Evolutionary conservation across 2,329 filamentous ascomycete species (phyloP).

Genomic region (Monosporascus sp.): DNA sequence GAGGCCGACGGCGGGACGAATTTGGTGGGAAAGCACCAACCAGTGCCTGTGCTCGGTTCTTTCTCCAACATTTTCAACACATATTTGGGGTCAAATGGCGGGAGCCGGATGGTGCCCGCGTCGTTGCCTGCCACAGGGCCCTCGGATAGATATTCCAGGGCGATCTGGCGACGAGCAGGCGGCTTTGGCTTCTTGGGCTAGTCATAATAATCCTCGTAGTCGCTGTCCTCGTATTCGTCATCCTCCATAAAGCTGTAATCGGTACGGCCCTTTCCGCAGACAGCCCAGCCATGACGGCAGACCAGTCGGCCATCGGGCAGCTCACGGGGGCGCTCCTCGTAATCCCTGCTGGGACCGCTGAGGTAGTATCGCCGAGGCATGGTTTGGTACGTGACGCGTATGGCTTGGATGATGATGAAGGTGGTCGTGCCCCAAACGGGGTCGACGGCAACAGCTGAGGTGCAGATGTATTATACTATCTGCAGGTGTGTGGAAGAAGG

Average conservation of each 20-base stretch:
- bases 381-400: not conserved
- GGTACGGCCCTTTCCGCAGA: conserved; percentile 27
- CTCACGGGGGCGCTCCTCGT: conserved; percentile 29
- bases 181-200: too few relatives aligned
- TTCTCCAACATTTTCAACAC: not conserved
- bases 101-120: too few relatives aligned
- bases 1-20: conserved; percentile 23
- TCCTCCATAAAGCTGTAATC: too few relatives aligned
- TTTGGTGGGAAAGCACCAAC: conserved; percentile 25
- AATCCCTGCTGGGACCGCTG: conserved; percentile 23
- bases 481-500: too few relatives aligned
- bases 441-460: too few relatives aligned
- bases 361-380: conserved; percentile 25
- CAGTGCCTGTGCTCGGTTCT: conserved; percentile 22
- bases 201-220: too few relatives aligned
- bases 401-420: not conserved
- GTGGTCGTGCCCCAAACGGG: too few relatives aligned
- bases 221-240: too few relatives aligned
- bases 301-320: conserved; percentile 31
- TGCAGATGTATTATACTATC: too few relatives aligned
- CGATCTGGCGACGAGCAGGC: too few relatives aligned
- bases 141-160: too few relatives aligned
- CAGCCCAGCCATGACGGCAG: conserved; percentile 28
- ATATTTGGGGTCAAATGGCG: not conserved
- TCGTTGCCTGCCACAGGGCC: too few relatives aligned